These are phyloP conservation scores for Pestalotiopsis sp. DNA, from an alignment of 2,329 filamentous ascomycete species.

Conservation along the genomic window DNA sequence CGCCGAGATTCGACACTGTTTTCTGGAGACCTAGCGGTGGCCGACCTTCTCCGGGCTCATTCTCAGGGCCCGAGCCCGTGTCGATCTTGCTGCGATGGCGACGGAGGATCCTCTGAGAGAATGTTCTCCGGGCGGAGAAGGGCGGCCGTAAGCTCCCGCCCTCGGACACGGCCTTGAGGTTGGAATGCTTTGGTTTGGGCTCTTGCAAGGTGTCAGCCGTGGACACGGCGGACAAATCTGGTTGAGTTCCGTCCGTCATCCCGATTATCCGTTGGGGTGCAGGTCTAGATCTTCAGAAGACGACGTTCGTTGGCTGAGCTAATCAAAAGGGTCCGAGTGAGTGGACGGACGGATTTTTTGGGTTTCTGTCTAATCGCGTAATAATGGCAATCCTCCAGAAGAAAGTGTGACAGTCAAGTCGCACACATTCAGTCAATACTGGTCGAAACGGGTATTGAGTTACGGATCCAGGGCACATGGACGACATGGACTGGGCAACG, in stretches of 20 bases:
- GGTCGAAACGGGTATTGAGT: neutral
- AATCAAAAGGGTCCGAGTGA: neutral
- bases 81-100: constrained; percentile 2
- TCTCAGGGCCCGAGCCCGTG: neutral
- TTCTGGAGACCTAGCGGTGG: neutral
- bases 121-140: neutral
- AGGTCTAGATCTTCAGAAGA: neutral
- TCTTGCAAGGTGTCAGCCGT: neutral
- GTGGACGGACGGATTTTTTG: neutral
- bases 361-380: neutral
- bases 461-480: neutral
- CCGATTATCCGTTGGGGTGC: neutral
- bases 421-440: neutral
- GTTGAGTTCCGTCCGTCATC: constrained; percentile 4
- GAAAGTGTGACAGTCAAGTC: neutral
- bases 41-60: neutral
- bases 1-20: constrained; percentile 4
- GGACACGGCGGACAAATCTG: neutral
- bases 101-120: constrained; percentile 7
- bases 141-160: neutral
- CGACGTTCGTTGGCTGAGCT: neutral
- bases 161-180: constrained; percentile 3
- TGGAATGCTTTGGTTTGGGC: neutral
- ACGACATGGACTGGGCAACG: neutral
- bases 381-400: neutral